Conservation (phyloP, 2,329 filamentous ascomycete species). For the Fusarium sp. region DNA sequence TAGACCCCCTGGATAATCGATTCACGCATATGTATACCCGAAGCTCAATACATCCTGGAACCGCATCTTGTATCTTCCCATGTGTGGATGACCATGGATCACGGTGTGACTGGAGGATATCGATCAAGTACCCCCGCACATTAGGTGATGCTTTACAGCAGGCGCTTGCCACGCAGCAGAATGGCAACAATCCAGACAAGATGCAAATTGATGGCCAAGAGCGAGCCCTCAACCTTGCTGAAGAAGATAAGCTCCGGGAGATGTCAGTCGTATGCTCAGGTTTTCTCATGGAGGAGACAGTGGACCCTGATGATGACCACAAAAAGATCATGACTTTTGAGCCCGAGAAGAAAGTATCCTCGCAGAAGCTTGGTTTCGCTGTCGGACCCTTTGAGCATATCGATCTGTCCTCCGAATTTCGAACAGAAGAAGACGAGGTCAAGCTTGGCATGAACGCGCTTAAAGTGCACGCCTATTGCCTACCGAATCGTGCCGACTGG, state of each 20-base stretch:
- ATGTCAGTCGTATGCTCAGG: constrained; percentile 93
- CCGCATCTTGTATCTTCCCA: constrained; percentile 88
- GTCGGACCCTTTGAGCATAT: constrained; percentile 95
- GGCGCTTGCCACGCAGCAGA: constrained; percentile 56
- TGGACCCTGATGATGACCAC: constrained; percentile 78
- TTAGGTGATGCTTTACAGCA: constrained; percentile 79
- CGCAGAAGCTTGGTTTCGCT: constrained; percentile 92
- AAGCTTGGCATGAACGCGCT: constrained; percentile 89
- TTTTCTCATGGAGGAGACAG: constrained; percentile 83
- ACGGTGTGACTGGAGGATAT: constrained; percentile 87
- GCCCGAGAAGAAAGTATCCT: constrained; percentile 77
- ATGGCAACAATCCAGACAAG: constrained; percentile 51
- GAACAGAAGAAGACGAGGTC: constrained; percentile 91
- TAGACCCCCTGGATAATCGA: constrained; percentile 80
- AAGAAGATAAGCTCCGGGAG: constrained; percentile 88
- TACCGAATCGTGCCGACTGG: constrained; percentile 84
- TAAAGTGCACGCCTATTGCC: constrained; percentile 89
- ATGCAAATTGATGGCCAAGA: constrained; percentile 57
- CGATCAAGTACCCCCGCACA: constrained; percentile 85
- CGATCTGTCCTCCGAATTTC: constrained; percentile 84
- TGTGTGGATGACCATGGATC: constrained; percentile 89
- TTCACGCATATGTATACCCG: constrained; percentile 94
- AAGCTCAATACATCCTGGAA: constrained; percentile 81
- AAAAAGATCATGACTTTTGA: constrained; percentile 92
- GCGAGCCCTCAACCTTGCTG: constrained; percentile 60